A percentile compares a stretch with the other conserved stretches of the same genome.
phyloP scores from a whole-genome alignment of 2,329 filamentous ascomycete species.

The Tolypocladium nubicola region DNA sequence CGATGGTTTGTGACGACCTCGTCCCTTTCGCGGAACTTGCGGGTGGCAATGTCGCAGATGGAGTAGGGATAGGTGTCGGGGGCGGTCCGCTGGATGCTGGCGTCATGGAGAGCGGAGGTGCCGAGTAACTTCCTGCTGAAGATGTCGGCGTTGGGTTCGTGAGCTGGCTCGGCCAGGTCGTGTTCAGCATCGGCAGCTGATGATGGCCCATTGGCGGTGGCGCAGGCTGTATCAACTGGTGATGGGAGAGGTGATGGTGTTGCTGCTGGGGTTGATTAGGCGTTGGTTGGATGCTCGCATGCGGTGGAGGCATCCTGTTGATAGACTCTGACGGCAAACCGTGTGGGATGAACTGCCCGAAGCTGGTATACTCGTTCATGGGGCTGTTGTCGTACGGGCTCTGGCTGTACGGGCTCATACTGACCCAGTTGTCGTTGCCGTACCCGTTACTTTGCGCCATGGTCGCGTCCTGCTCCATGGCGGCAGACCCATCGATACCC shows the following conservation, averaged over 20 bases:
- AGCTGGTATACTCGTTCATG: constrained; percentile 57
- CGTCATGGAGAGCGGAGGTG: constrained; percentile 49
- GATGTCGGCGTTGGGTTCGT: constrained; percentile 52
- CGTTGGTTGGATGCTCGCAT: constrained; percentile 20
- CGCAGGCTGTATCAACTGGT: constrained; percentile 21
- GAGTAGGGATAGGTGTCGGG: constrained; percentile 7
- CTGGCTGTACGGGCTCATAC: constrained; percentile 53
- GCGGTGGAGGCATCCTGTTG: constrained; percentile 43
- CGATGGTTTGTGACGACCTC: constrained; percentile 2
- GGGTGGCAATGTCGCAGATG: neutral
- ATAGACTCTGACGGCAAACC: constrained; percentile 41
- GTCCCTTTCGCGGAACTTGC: neutral
- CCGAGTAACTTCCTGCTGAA: constrained; percentile 38
- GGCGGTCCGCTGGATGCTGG: constrained; percentile 40
- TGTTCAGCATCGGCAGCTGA: constrained; percentile 59
- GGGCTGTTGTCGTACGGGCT: constrained; percentile 39
- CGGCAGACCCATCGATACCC: constrained; percentile 17
- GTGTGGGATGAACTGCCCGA: constrained; percentile 42
- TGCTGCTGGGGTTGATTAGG: constrained; percentile 11
- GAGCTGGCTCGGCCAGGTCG: constrained; percentile 72
- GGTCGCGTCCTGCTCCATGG: constrained; percentile 19
- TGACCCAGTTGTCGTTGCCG: constrained; percentile 40
- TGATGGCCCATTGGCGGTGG: constrained; percentile 40
- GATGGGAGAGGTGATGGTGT: constrained; percentile 13
- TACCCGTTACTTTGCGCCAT: constrained; percentile 21